A percentile compares a stretch with the other conserved stretches of the same genome.
Evolutionary conservation across 2,329 filamentous ascomycete genomes (phyloP).

Genomic region (Dactylellina sp.): DNA sequence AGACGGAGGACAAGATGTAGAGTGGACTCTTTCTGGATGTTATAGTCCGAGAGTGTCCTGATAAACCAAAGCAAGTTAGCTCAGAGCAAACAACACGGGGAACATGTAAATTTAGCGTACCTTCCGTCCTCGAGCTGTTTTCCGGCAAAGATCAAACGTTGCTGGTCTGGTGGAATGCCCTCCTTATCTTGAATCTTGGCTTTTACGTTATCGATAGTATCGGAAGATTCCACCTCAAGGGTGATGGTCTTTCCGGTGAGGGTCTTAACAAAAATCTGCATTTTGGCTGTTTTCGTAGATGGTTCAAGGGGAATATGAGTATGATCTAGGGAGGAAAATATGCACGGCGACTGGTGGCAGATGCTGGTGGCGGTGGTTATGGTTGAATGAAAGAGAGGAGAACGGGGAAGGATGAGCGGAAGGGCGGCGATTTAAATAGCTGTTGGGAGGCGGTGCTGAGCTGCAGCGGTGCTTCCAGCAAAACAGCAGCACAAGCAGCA

Average conservation of each 20-base stretch:
- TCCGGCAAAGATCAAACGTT: slow-evolving; percentile 76
- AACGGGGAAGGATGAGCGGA: slow-evolving; percentile 23
- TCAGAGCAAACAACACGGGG: slow-evolving; percentile 57
- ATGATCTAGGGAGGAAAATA: slow-evolving; percentile 13
- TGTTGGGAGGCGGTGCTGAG: slow-evolving; percentile 13
- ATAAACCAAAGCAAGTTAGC: slow-evolving; percentile 69
- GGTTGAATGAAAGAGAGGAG: slow-evolving; percentile 30
- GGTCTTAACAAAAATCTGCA: slow-evolving; percentile 62
- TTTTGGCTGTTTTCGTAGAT: slow-evolving; percentile 42
- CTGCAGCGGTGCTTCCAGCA: background rate
- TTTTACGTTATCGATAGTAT: slow-evolving; percentile 99
- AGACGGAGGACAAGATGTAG: slow-evolving; percentile 84
- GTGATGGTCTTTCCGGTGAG: slow-evolving; percentile 99
- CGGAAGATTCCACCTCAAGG: slow-evolving; percentile 99
- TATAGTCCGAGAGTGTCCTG: slow-evolving; percentile 87
- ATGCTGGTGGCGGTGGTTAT: slow-evolving; percentile 4
- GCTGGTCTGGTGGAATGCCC: slow-evolving; percentile 70
- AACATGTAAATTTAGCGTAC: slow-evolving; percentile 67
- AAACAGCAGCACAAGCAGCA: too few relatives aligned
- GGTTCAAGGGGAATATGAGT: background rate
- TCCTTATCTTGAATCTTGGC: slow-evolving; percentile 76
- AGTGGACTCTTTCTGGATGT: slow-evolving; percentile 92
- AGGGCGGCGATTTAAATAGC: slow-evolving; percentile 55
- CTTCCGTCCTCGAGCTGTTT: slow-evolving; percentile 85
- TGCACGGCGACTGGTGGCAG: slow-evolving; percentile 4